Evolutionary conservation across 768 basidiomycete species (phyloP).

Genomic region (Leucocoprinus sp.): DNA sequence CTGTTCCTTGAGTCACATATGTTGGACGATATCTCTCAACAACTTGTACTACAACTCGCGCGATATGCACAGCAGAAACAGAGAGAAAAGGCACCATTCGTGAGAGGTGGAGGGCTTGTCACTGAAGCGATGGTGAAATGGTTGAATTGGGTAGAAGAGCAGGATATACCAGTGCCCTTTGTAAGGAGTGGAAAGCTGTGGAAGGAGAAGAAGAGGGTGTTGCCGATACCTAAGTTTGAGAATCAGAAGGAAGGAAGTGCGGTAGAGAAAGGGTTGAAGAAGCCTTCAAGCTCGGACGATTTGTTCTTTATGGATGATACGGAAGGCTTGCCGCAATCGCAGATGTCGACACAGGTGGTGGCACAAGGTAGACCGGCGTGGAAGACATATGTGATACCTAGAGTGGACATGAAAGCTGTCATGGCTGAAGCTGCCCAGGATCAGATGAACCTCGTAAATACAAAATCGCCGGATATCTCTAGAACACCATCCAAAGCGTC

Average conservation of each 20-base stretch:
- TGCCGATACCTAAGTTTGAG: conserved; percentile 11
- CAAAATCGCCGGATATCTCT: neutral
- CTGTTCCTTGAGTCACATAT: conserved; percentile 73
- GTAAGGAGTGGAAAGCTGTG: conserved; percentile 20
- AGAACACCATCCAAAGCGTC: conserved; percentile 3
- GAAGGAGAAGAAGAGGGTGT: conserved; percentile 14
- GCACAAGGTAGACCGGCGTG: conserved; percentile 29
- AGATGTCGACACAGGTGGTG: neutral
- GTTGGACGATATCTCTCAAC: conserved; percentile 64
- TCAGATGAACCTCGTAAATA: conserved; percentile 12
- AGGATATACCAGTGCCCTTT: conserved; percentile 61
- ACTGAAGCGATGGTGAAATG: conserved; percentile 51
- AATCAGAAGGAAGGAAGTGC: neutral
- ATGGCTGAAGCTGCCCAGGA: conserved; percentile 66
- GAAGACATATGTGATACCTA: conserved; percentile 42
- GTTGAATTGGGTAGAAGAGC: conserved; percentile 58
- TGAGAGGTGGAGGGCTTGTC: conserved; percentile 48
- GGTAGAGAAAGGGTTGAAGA: conserved; percentile 9
- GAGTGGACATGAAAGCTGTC: conserved; percentile 77
- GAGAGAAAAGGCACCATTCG: conserved; percentile 52
- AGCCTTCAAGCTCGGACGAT: conserved; percentile 46
- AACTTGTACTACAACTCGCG: conserved; percentile 62
- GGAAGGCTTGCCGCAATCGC: conserved; percentile 23
- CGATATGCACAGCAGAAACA: conserved; percentile 52
- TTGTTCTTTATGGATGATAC: conserved; percentile 81